phyloP scores from a whole-genome alignment of 129 eudicot species.

The Scalesia atractyloides region DNA sequence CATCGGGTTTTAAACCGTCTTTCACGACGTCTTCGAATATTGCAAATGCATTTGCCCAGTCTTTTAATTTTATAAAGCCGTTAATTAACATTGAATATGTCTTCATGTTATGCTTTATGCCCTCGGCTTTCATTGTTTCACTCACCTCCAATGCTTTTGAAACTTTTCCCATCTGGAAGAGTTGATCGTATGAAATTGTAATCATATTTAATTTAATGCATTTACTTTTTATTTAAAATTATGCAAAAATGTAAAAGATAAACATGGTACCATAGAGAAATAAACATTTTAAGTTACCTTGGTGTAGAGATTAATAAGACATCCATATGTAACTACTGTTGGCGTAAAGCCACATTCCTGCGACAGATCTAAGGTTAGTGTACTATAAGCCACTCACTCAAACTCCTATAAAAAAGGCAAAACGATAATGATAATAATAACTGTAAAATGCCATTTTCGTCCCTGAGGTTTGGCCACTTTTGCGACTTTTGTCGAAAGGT shows the following conservation, averaged over 20 bases:
- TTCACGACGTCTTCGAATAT: conserved; percentile 78
- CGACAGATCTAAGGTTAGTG: conserved; percentile 26
- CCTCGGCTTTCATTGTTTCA: conserved; percentile 59
- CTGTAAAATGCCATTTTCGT: too few species aligned
- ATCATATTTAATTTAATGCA: too few species aligned
- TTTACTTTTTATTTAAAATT: too few species aligned
- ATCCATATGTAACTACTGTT: conserved; percentile 75
- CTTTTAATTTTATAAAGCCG: conserved; percentile 77
- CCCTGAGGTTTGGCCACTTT: too few species aligned
- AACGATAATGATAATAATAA: not conserved
- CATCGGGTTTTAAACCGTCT: conserved; percentile 90
- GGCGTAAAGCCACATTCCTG: conserved; percentile 93
- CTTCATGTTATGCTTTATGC: conserved; percentile 87
- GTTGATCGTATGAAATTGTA: conserved; percentile 11
- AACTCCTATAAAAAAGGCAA: not conserved
- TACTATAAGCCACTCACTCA: not conserved
- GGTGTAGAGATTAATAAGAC: conserved; percentile 82
- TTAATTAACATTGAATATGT: conserved; percentile 94
- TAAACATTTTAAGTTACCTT: conserved; percentile 53
- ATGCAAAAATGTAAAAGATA: not conserved
- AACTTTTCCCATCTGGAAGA: conserved; percentile 66
- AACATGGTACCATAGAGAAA: conserved; percentile 6
- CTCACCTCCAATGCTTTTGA: conserved; percentile 86
- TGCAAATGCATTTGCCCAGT: conserved; percentile 95
- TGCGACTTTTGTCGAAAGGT: too few species aligned